Percentiles rank a stretch among this genome's conserved stretches.
Evolutionary conservation across 2,329 filamentous ascomycete genomes (phyloP).

Genomic region (Nannizziopsis arthrosporioides): DNA sequence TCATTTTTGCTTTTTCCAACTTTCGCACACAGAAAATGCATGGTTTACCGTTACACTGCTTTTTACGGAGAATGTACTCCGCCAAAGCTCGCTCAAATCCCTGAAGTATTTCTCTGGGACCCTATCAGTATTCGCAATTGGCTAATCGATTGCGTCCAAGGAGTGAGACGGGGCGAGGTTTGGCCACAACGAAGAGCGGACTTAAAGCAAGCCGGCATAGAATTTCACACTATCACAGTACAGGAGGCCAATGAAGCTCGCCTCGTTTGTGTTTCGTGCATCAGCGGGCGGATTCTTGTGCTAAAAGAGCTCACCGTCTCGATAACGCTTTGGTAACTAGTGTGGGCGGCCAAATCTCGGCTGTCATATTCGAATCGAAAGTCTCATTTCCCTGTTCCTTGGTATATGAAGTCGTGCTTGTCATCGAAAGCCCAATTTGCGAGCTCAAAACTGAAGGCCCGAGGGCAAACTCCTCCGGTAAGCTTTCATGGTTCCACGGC

Average conservation of each 20-base stretch:
- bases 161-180: too few species aligned
- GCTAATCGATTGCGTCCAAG: too few species aligned
- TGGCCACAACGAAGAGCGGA: too few species aligned
- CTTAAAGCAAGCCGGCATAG: neutral
- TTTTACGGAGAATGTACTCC: too few species aligned
- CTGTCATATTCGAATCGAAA: neutral
- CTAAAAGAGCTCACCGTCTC: too few species aligned
- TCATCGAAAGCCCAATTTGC: too few species aligned
- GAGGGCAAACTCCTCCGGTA: neutral
- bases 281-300: neutral
- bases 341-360: neutral
- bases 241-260: constrained; percentile 7
- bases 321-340: neutral
- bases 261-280: neutral
- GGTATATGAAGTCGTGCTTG: too few species aligned
- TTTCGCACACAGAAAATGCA: constrained; percentile 1
- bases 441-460: neutral
- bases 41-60: constrained; percentile 1
- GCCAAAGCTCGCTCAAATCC: neutral
- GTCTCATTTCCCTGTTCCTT: neutral
- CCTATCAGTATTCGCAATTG: too few species aligned
- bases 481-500: constrained; percentile 8
- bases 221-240: constrained; percentile 6
- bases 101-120: neutral
- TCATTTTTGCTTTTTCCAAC: constrained; percentile 6